Base-by-base conservation (phyloP, 257 asterid genomes). In the Fraxinus americana region DNA sequence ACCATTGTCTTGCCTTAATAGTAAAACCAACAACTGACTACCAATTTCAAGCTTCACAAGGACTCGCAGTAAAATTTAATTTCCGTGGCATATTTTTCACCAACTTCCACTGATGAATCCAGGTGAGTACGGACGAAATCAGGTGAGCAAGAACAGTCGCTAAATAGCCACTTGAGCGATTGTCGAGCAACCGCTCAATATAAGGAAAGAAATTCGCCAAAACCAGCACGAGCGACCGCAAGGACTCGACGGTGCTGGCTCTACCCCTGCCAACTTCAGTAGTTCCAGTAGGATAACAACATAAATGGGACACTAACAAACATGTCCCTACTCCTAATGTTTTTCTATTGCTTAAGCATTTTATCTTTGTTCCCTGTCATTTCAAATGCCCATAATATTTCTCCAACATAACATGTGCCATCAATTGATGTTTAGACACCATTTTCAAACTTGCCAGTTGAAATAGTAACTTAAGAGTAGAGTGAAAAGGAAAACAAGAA, bases 401-500 rank as follows among this genome's bases (percentile, higher is more conserved):
- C 36, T 82, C 90, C 88, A 85, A 82, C 90, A 85, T 84, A 38
- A 67, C 90, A 87, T 82, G 90, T 87, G 88, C 84, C 71, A 54
- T 43, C 50, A 43, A 43, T 54, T 54, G 11, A 54, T 6, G 4
- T 54, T 17, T 80, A n/a, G 48, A 76, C 74, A n/a, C 81, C 84
- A 80, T 78, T 39, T 59, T n/a, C 36, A 71, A 72, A 38, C 16
- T 16, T 10, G 32, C 72, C 1, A 23, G 16, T 41, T 4, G 63
- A 14, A 17, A 14, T 52, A 4, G 65, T 4, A 52, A 52, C n/a
- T 52, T 16, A 16, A 16, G 1, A 17, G 23, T 19, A 52, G 7
- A 52, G 61, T 54, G 57, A 52, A 52, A 52, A 4, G 10, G n/a
- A 52, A 52, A 14, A 4, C 10, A 19, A 52, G 63, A 54, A 52